A percentile compares a stretch with the other conserved stretches of the same genome.
Conservation (phyloP, 768 basidiomycete genomes). For the Tylopilus rubrobrunneus region DNA sequence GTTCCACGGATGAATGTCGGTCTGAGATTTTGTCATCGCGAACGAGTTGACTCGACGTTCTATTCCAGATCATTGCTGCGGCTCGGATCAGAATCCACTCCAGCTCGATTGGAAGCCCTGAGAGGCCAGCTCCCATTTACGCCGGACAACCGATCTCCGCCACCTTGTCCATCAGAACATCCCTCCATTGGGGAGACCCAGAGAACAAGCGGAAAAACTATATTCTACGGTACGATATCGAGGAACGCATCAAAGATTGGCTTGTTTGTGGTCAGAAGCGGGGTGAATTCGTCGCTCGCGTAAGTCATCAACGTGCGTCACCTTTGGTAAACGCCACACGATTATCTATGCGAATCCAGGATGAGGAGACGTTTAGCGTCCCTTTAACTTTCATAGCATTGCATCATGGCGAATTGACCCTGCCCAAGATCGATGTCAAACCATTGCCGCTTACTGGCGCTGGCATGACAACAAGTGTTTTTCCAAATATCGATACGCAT, state of each 20-base stretch:
- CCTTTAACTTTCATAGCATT: conserved; percentile 82
- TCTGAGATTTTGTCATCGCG: conserved; percentile 3
- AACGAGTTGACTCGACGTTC: conserved; percentile 4
- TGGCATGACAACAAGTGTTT: conserved; percentile 52
- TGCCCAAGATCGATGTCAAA: conserved; percentile 70
- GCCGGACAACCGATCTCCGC: conserved; percentile 86
- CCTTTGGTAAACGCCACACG: background rate
- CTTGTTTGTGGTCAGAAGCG: conserved; percentile 84
- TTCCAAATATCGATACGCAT: conserved; percentile 73
- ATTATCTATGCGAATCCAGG: conserved; percentile 37
- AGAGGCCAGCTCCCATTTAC: conserved; percentile 48
- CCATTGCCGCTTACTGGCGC: conserved; percentile 53
- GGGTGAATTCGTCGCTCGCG: conserved; percentile 75
- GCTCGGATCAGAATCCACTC: conserved; percentile 47
- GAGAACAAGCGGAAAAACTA: conserved; percentile 42
- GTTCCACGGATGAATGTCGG: conserved; percentile 78
- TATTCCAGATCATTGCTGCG: conserved; percentile 60
- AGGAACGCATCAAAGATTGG: conserved; percentile 82
- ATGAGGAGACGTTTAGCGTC: conserved; percentile 53
- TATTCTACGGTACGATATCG: conserved; percentile 73
- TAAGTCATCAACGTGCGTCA: conserved; percentile 29
- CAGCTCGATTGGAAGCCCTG: conserved; percentile 38
- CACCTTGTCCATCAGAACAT: conserved; percentile 60
- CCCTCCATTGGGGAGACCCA: conserved; percentile 71
- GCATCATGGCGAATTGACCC: conserved; percentile 72